These are phyloP conservation scores for Marasmius sp. DNA, from an alignment of 1,284 basidiomycete species.

Conservation along the genomic window DNA sequence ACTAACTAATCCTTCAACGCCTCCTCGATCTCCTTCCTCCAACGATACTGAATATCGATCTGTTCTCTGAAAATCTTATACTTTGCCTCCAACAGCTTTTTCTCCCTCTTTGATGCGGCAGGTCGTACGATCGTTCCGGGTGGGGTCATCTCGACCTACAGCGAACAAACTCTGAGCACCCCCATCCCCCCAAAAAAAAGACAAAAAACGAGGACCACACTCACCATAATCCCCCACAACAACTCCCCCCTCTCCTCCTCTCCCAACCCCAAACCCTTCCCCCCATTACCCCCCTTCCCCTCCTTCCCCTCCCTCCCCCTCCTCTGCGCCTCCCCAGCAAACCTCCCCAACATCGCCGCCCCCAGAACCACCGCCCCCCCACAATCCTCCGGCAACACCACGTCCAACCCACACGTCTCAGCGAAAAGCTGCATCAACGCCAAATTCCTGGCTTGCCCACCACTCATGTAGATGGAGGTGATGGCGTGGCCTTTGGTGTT, in stretches of 20 bases:
- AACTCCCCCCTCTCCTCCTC: constrained; percentile 59
- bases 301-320: too few relatives aligned
- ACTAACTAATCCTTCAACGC: constrained; percentile 28
- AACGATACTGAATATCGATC: constrained; percentile 85
- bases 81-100: constrained; percentile 83
- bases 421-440: constrained; percentile 88
- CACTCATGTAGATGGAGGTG: constrained; percentile 87
- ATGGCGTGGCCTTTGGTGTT: constrained; percentile 86
- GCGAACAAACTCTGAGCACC: not conserved
- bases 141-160: constrained; percentile 88
- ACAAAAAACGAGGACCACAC: constrained; percentile 19
- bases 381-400: constrained; percentile 80
- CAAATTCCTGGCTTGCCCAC: constrained; percentile 87
- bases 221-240: constrained; percentile 93
- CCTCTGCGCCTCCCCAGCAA: constrained; percentile 68
- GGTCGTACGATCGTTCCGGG: constrained; percentile 79
- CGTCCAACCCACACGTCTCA: constrained; percentile 80
- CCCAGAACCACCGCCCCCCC: constrained; percentile 89
- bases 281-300: too few relatives aligned
- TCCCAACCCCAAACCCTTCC: too few relatives aligned
- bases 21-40: constrained; percentile 72
- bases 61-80: constrained; percentile 91
- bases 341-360: constrained; percentile 90
- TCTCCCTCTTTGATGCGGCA: constrained; percentile 58
- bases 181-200: not conserved